A percentile compares a stretch with the other conserved stretches of the same genome.
These are phyloP conservation scores for Apophysomyces sp. DNA, from an alignment of 371 early-diverging fungal genomes.

Conservation along the genomic window DNA sequence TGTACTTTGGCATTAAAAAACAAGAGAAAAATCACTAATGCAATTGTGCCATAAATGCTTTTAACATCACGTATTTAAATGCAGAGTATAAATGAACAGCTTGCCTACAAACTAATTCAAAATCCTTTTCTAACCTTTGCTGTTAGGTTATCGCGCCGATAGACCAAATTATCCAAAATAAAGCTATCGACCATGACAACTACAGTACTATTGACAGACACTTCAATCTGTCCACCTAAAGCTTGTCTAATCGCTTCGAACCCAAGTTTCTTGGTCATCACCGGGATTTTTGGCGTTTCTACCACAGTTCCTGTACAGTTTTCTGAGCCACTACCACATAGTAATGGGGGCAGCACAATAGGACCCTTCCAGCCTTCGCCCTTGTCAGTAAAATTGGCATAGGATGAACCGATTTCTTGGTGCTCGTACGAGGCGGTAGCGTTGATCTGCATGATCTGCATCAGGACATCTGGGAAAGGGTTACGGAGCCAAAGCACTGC, in stretches of 20 bases:
- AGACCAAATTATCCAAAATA: constrained; percentile 21
- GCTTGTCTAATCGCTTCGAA: constrained; percentile 41
- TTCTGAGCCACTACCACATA: constrained; percentile 2
- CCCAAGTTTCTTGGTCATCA: constrained; percentile 36
- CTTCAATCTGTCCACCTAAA: constrained; percentile 35
- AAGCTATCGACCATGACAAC: constrained; percentile 34
- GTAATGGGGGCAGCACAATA: constrained; percentile 14
- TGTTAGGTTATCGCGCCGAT: constrained; percentile 38
- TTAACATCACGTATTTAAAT: too few relatives aligned
- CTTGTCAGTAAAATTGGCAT: constrained; percentile 34
- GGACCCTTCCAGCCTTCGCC: constrained; percentile 27
- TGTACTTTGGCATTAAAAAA: too few relatives aligned
- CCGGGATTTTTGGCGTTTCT: constrained; percentile 40
- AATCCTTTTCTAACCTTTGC: constrained; percentile 40
- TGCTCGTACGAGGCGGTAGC: constrained; percentile 34
- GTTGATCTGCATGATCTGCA: constrained; percentile 38
- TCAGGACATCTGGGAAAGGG: constrained; percentile 32
- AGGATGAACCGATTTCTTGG: constrained; percentile 29
- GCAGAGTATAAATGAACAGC: background rate
- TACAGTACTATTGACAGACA: constrained; percentile 37
- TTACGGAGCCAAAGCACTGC: constrained; percentile 40
- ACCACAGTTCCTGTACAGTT: constrained; percentile 23
- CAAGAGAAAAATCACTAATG: too few relatives aligned
- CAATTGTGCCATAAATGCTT: too few relatives aligned
- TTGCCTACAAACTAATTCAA: constrained; percentile 17